Base-by-base conservation (phyloP, 352 stramenopile genomes). In the Phytophthora uliginosa region DNA sequence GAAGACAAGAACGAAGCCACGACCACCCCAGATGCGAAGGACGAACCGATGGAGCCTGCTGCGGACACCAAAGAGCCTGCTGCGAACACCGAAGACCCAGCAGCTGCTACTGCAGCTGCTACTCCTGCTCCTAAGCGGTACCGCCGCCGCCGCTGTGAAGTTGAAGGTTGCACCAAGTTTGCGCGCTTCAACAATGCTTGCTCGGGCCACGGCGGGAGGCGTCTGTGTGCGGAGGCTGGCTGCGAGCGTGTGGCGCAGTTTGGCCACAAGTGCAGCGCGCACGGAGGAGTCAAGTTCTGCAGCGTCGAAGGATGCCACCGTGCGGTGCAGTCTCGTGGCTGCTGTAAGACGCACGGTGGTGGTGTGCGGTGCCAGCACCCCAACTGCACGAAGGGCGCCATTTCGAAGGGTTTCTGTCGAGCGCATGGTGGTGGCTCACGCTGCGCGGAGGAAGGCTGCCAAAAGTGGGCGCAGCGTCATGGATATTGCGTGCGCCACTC, bases 261-360 rank as follows among this genome's bases (percentile, higher is more conserved):
- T 53, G 87, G 87, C 4, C 88, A 95, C 76, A 92, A 94, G 64
- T 96, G 90, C 73, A 94, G 86, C 48, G 75, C 81, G 2, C 90
- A 96, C 38, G 88, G 90, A 33, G 88, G 90, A 7, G 78, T 94
- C 60, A 95, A 94, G 60, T 85, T 87, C 54, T 96, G 90, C 63
- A 85, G 78, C 40, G 66, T 94, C 2, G 83, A 93, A 22, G 85
- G 81, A 0, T 96, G 90, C 40, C 71, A 85, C 24, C 87, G 89
- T 50, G 86, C 85, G 6, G 90, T 95, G 54, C 89, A 96, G 73
- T 94, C 88, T 42, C 88, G 91, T 13, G 91, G 91, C 10, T 93
- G 86, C 50, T 97, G 91, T 75, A 96, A 95, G 74, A 95, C 88
- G 3, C 91, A 97, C 66, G 91, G 91, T 8, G 91, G 91, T 12